Conservation (phyloP, 441 rosid genomes). For the Sinapis alba region DNA sequence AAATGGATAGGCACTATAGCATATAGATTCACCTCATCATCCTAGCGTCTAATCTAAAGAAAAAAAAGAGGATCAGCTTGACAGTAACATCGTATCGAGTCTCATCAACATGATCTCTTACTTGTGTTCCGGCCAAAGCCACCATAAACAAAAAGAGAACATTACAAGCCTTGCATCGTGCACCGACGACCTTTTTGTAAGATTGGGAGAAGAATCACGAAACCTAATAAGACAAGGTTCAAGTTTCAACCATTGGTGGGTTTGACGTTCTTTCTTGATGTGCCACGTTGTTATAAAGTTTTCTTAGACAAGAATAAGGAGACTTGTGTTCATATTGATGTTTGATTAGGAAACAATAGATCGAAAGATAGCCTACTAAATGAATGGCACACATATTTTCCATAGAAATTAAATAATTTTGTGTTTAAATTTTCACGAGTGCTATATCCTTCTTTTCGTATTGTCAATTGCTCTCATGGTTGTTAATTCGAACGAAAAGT, state of each 20-base stretch:
- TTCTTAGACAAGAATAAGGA: background rate
- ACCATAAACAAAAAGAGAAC: conserved; percentile 10
- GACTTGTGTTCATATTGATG: conserved; percentile 4
- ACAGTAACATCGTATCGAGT: conserved; percentile 32
- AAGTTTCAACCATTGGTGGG: conserved; percentile 15
- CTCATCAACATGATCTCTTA: conserved; percentile 36
- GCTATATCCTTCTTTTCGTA: conserved; percentile 1
- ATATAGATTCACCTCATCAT: conserved; percentile 42
- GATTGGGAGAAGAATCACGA: conserved; percentile 18
- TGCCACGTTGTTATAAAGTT: conserved; percentile 7
- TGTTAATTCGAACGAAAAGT: background rate
- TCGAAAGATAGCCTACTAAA: conserved; percentile 6
- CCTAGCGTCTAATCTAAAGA: conserved; percentile 20
- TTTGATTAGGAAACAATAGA: conserved; percentile 1
- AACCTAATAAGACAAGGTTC: conserved; percentile 34
- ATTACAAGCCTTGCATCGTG: conserved; percentile 37
- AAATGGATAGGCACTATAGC: conserved; percentile 45
- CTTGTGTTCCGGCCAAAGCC: conserved; percentile 18
- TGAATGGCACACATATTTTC: background rate
- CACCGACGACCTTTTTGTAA: conserved; percentile 34
- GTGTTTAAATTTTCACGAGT: background rate
- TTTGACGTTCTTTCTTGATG: conserved; percentile 17
- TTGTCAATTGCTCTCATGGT: background rate
- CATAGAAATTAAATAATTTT: background rate
- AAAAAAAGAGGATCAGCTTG: conserved; percentile 30